A percentile compares a stretch with the other conserved stretches of the same genome.
Conservation (phyloP, 768 basidiomycete species). For the Phaeotremella skinneri region DNA sequence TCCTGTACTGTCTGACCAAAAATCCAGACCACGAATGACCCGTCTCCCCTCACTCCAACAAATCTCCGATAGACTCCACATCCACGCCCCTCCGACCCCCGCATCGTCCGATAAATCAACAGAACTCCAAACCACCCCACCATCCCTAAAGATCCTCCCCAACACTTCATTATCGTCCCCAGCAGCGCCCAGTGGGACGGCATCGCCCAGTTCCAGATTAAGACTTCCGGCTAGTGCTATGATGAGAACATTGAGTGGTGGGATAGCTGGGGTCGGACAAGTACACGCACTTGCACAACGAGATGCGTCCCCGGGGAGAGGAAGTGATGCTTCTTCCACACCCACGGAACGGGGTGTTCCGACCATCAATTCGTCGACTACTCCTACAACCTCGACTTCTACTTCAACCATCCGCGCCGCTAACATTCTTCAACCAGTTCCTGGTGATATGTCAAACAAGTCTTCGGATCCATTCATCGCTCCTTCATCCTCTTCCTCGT, state of each 20-base stretch:
- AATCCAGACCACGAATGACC: conserved; percentile 31
- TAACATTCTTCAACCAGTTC: background rate
- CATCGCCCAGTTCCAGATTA: conserved; percentile 23
- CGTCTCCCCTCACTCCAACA: conserved; percentile 37
- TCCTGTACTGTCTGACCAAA: background rate
- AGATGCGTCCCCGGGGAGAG: conserved; percentile 7
- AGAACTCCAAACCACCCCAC: conserved; percentile 16
- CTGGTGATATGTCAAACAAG: background rate
- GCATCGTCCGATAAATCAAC: conserved; percentile 13
- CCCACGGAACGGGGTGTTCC: background rate
- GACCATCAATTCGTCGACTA: background rate
- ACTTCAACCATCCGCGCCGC: background rate
- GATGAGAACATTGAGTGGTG: conserved; percentile 28
- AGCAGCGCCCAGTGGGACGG: no score
- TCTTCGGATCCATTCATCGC: background rate
- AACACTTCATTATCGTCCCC: conserved; percentile 8
- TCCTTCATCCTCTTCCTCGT: background rate
- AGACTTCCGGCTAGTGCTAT: conserved; percentile 38
- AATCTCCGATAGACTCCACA: conserved; percentile 23
- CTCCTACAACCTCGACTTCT: background rate
- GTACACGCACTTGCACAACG: conserved; percentile 3
- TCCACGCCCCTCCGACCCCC: conserved; percentile 14
- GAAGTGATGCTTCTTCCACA: conserved; percentile 2
- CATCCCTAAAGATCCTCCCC: conserved; percentile 17
- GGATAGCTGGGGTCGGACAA: conserved; percentile 7